A percentile compares a stretch with the other conserved stretches of the same genome.
phyloP scores from a whole-genome alignment of 768 basidiomycete species.

The Russula dissimulans region DNA sequence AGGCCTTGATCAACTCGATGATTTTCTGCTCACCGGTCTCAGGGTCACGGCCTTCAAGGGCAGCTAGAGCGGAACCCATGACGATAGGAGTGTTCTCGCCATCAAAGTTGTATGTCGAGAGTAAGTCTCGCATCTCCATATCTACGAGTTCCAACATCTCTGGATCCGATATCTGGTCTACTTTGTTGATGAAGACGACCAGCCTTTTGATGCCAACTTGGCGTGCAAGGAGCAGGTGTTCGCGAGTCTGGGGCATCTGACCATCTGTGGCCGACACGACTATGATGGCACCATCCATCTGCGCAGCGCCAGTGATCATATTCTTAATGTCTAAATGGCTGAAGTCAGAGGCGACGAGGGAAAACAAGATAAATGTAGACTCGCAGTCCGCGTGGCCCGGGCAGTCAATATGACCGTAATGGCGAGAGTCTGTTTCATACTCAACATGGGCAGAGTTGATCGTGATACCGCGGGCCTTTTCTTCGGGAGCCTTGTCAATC shows the following conservation, averaged over 20 bases:
- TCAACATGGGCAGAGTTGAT: conserved; percentile 99
- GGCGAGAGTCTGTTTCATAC: conserved; percentile 83
- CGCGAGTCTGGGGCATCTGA: conserved; percentile 99
- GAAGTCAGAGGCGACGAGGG: conserved; percentile 13
- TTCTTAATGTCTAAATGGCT: conserved; percentile 73
- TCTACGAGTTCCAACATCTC: conserved; percentile 99
- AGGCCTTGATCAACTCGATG: conserved; percentile 69
- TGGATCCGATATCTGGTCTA: conserved; percentile 90
- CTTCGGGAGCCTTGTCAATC: conserved; percentile 99
- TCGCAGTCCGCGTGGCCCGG: conserved; percentile 92
- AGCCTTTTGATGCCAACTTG: conserved; percentile 97
- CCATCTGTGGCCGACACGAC: conserved; percentile 98
- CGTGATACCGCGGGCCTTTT: conserved; percentile 98
- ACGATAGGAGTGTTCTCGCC: conserved; percentile 97
- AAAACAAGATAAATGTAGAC: conserved; percentile 24
- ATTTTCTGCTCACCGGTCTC: conserved; percentile 78
- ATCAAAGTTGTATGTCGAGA: conserved; percentile 88
- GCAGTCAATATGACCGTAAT: conserved; percentile 98
- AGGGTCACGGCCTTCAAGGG: conserved; percentile 77
- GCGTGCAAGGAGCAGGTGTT: conserved; percentile 93
- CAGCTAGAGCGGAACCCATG: conserved; percentile 94
- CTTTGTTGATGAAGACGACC: conserved; percentile 99
- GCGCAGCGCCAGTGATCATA: conserved; percentile 98
- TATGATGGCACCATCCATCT: conserved; percentile 94
- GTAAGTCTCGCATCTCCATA: conserved; percentile 98